Evolutionary conservation across 139 green algal species (phyloP).

Genomic region (Chlamydomonas eustigma): DNA sequence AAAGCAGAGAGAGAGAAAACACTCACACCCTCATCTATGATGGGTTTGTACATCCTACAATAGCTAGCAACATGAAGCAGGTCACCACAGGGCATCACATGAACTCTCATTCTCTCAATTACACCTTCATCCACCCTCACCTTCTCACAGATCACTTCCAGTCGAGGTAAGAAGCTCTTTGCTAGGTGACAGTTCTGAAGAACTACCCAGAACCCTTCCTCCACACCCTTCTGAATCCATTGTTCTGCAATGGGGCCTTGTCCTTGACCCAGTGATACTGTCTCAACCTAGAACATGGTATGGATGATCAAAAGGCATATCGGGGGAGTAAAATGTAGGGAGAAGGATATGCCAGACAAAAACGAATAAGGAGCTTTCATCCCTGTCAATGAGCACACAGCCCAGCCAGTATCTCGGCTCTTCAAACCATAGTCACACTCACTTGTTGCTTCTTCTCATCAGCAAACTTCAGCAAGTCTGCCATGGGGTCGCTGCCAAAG

Average conservation of each 20-base stretch:
- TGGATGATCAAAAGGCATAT: too few species aligned
- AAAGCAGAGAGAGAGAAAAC: not conserved
- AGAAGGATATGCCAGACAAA: too few species aligned
- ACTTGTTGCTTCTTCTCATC: slow-evolving; percentile 41
- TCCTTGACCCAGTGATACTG: slow-evolving; percentile 73
- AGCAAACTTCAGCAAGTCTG: slow-evolving; percentile 69
- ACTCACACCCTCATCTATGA: too few species aligned
- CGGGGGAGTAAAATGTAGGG: slow-evolving; percentile 25
- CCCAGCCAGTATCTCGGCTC: too few species aligned
- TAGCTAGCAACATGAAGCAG: too few species aligned
- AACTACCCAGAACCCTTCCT: slow-evolving; percentile 72
- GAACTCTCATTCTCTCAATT: too few species aligned
- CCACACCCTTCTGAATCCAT: slow-evolving; percentile 55
- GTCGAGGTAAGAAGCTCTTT: slow-evolving; percentile 62
- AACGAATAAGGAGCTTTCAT: too few species aligned
- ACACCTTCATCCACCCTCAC: slow-evolving; percentile 56
- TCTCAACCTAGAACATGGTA: slow-evolving; percentile 61
- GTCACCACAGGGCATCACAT: too few species aligned
- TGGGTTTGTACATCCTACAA: too few species aligned
- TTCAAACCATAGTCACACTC: too few species aligned
- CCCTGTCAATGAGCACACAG: too few species aligned
- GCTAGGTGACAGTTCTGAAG: slow-evolving; percentile 82
- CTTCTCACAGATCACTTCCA: slow-evolving; percentile 75
- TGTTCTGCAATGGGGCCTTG: slow-evolving; percentile 67
- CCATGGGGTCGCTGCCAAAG: slow-evolving; percentile 73